Evolutionary conservation across 306 rosid species (phyloP).

Genomic region (Dicorynia guianensis): DNA sequence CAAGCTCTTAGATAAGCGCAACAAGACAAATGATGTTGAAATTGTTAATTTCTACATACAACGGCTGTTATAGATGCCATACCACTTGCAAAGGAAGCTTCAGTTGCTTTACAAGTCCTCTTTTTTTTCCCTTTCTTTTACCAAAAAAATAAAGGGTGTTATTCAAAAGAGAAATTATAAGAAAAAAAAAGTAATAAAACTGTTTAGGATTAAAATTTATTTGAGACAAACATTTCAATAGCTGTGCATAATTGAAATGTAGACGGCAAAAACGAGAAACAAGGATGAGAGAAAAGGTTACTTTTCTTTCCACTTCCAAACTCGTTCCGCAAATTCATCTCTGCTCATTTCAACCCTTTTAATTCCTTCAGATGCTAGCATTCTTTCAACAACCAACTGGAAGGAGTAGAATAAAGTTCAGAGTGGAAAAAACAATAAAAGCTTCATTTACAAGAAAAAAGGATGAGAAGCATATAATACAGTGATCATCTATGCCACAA

Average conservation of each 20-base stretch:
- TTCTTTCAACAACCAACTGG: conserved; percentile 97
- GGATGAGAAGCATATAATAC: conserved; percentile 28
- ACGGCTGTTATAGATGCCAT: neutral
- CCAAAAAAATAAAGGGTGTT: neutral
- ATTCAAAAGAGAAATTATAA: neutral
- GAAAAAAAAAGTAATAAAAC: neutral
- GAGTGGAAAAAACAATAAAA: conserved; percentile 30
- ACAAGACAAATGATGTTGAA: conserved; percentile 1
- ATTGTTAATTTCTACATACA: neutral
- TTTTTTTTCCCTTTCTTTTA: neutral
- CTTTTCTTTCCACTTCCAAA: conserved; percentile 99
- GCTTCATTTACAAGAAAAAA: conserved; percentile 27
- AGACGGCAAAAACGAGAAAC: conserved; percentile 40
- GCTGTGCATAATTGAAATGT: conserved; percentile 15
- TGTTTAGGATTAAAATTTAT: neutral
- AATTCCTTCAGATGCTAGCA: conserved; percentile 91
- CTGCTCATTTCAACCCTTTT: conserved; percentile 83
- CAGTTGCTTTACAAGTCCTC: neutral
- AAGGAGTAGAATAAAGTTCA: conserved; percentile 44
- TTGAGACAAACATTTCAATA: conserved; percentile 22
- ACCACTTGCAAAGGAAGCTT: neutral
- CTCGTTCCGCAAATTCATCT: conserved; percentile 80
- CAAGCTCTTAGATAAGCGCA: neutral
- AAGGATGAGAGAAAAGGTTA: conserved; percentile 47
- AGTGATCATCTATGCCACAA: conserved; percentile 18